phyloP scores from a whole-genome alignment of 169 alveolate genomes.

The Plasmodium ovale region DNA sequence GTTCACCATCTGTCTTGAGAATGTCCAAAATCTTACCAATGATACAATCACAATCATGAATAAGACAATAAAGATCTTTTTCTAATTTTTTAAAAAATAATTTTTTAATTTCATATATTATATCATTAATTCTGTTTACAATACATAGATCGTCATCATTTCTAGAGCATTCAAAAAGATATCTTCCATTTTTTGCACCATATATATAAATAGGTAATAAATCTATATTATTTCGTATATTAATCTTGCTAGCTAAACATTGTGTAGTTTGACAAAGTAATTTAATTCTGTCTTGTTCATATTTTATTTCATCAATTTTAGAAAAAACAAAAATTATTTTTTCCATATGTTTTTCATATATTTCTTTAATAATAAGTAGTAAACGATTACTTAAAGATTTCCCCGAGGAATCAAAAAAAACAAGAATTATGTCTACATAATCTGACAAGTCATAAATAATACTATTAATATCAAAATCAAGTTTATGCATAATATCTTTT shows the following conservation, averaged over 20 bases:
- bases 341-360: slow-evolving; percentile 76
- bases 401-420: slow-evolving; percentile 86
- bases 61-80: slow-evolving; percentile 49
- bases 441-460: slow-evolving; percentile 80
- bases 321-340: slow-evolving; percentile 79
- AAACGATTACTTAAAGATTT: slow-evolving; percentile 84
- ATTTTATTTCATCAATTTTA: slow-evolving; percentile 81
- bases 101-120: slow-evolving; percentile 54
- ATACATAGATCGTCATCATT: slow-evolving; percentile 36
- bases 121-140: slow-evolving; percentile 52
- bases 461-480: slow-evolving; percentile 82
- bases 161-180: slow-evolving; percentile 35
- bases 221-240: slow-evolving; percentile 75
- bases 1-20: slow-evolving; percentile 48
- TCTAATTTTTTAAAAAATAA: slow-evolving; percentile 54
- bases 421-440: slow-evolving; percentile 82
- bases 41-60: slow-evolving; percentile 41
- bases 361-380: slow-evolving; percentile 73
- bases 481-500: slow-evolving; percentile 83
- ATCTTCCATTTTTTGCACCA: slow-evolving; percentile 78
- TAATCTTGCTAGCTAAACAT: slow-evolving; percentile 71
- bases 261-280: slow-evolving; percentile 81
- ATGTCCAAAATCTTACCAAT: slow-evolving; percentile 47
- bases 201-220: slow-evolving; percentile 76
- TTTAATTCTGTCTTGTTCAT: slow-evolving; percentile 80